These are phyloP conservation scores for Oropetium thomaeum DNA, from an alignment of 176 grass and related monocot species.

Conservation along the genomic window DNA sequence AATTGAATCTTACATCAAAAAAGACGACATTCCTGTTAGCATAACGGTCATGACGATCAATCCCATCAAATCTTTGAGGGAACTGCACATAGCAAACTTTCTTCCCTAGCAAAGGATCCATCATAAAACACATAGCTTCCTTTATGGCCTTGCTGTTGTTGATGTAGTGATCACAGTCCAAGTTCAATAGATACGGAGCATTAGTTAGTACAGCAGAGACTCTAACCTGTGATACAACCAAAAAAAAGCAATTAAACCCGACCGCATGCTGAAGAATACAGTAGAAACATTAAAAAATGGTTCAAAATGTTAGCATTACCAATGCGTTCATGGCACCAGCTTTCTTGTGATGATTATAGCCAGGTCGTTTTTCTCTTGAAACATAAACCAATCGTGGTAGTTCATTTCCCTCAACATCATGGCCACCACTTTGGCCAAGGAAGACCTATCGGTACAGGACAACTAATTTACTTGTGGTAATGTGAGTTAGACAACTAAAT, in stretches of 20 bases:
- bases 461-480: background rate
- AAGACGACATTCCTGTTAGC: constrained; percentile 86
- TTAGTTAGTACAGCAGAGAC: constrained; percentile 61
- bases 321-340: constrained; percentile 92
- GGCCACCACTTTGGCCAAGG: constrained; percentile 89
- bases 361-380: constrained; percentile 93
- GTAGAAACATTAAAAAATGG: background rate
- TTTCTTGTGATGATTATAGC: constrained; percentile 91
- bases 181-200: constrained; percentile 78
- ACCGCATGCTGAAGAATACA: background rate
- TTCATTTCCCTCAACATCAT: constrained; percentile 84
- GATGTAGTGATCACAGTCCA: constrained; percentile 95
- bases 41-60: constrained; percentile 91
- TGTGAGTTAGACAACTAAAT: background rate
- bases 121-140: constrained; percentile 98
- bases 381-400: constrained; percentile 87
- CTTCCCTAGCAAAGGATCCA: constrained; percentile 89
- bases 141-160: constrained; percentile 85
- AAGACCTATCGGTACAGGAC: constrained; percentile 58
- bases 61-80: constrained; percentile 90
- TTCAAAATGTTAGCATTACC: constrained; percentile 42
- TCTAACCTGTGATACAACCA: constrained; percentile 38
- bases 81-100: constrained; percentile 92
- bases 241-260: background rate
- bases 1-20: constrained; percentile 71